Conservation (phyloP, 495 filamentous ascomycete species). For the Penicillium psychrofluorescens region DNA sequence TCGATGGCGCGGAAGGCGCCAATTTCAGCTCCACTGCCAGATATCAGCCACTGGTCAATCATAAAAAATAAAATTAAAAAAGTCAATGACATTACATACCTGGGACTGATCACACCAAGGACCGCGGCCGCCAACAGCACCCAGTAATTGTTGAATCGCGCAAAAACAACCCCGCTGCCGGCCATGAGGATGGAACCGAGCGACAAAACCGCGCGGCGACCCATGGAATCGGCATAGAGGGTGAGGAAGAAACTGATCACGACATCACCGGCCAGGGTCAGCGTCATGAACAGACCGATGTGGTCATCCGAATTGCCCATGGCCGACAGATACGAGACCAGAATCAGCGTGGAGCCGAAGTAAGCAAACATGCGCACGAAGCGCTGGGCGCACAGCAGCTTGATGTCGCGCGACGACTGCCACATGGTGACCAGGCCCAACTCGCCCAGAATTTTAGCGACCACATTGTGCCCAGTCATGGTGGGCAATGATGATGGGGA, state of each 20-base stretch:
- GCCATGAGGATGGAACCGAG: constrained; percentile 64
- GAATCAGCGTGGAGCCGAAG: constrained; percentile 65
- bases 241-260: constrained; percentile 70
- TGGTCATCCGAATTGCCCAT: constrained; percentile 58
- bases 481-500: too few relatives aligned
- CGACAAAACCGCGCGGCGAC: constrained; percentile 61
- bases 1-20: constrained; percentile 82
- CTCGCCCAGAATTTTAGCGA: constrained; percentile 21
- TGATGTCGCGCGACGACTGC: constrained; percentile 50
- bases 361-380: constrained; percentile 78
- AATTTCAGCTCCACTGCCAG: constrained; percentile 62
- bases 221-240: constrained; percentile 65
- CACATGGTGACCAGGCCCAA: constrained; percentile 35
- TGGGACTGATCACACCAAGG: constrained; percentile 75
- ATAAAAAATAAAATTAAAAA: not conserved
- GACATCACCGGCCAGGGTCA: constrained; percentile 76
- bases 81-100: constrained; percentile 27
- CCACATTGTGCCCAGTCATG: not conserved
- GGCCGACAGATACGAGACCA: constrained; percentile 62
- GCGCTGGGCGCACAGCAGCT: constrained; percentile 66
- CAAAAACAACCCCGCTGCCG: constrained; percentile 61
- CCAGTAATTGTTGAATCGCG: constrained; percentile 63
- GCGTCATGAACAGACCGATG: constrained; percentile 85
- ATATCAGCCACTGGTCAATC: constrained; percentile 7
- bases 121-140: constrained; percentile 65